These are phyloP conservation scores for Dioscorea zingiberensis DNA, from an alignment of 106 monocot species.

Conservation along the genomic window DNA sequence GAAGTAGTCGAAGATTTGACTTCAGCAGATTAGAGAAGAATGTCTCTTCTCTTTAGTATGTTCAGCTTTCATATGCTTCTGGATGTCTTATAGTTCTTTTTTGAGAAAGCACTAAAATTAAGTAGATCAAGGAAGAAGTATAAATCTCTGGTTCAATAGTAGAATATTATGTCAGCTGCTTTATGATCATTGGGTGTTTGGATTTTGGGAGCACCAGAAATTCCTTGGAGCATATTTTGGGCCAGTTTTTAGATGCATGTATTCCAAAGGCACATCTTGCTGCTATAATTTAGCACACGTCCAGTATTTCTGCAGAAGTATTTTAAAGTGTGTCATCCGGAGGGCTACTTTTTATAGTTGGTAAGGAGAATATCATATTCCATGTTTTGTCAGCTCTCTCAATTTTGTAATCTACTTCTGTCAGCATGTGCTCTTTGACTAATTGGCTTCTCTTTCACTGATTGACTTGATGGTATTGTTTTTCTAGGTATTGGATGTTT, in stretches of 20 bases:
- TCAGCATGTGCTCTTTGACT: neutral
- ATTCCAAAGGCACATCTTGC: constrained; percentile 19
- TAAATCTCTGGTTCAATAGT: no score
- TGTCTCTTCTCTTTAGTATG: no score
- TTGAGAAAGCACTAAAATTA: no score
- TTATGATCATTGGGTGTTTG: neutral
- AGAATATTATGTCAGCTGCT: no score
- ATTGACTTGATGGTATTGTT: neutral
- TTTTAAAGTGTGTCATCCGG: constrained; percentile 20
- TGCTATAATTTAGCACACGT: constrained; percentile 40
- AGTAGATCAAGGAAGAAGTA: no score
- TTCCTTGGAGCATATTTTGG: constrained; percentile 12
- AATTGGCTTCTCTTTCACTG: no score
- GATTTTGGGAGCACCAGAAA: constrained; percentile 2
- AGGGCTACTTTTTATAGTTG: constrained; percentile 43
- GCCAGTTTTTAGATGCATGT: constrained; percentile 11
- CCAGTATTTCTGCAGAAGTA: constrained; percentile 30
- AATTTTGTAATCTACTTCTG: neutral
- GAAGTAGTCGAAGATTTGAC: no score
- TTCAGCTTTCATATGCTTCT: no score
- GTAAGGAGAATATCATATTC: constrained; percentile 34
- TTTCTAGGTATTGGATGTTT: constrained; percentile 12
- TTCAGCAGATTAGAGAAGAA: no score
- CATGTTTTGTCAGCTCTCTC: constrained; percentile 15
- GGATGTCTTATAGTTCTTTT: no score